phyloP scores from a whole-genome alignment of 495 filamentous ascomycete genomes.

The Aspergillus affinis region DNA sequence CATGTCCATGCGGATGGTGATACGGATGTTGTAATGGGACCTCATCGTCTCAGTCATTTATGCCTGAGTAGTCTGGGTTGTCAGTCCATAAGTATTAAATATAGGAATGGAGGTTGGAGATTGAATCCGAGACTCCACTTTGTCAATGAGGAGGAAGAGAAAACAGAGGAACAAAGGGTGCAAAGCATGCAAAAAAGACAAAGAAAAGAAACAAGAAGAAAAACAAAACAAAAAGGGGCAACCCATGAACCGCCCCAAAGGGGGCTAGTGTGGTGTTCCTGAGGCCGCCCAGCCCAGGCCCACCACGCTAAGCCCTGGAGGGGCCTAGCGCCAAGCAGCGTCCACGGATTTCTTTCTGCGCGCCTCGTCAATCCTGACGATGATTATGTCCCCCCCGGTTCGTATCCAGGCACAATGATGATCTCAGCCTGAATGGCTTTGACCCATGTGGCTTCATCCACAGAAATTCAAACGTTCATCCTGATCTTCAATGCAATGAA shows the following conservation, averaged over 20 bases:
- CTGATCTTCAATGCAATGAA: not conserved
- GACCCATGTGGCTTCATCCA: not conserved
- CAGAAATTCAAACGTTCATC: not conserved
- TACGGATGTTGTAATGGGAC: not conserved
- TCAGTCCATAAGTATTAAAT: too few species aligned
- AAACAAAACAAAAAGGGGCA: conserved; percentile 12
- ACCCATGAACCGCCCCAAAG: conserved; percentile 9
- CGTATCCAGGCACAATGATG: too few species aligned
- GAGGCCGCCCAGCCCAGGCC: conserved; percentile 2
- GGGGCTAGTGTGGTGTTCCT: conserved; percentile 13
- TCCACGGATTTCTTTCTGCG: not conserved
- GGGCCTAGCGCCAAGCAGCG: not conserved
- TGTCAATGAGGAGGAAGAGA: not conserved
- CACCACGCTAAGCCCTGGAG: not conserved
- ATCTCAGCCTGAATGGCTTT: not conserved
- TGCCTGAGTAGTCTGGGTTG: too few species aligned
- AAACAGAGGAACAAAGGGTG: too few species aligned
- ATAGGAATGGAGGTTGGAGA: too few species aligned
- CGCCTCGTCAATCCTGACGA: not conserved
- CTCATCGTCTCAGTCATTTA: conserved; percentile 3
- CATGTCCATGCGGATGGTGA: conserved; percentile 8
- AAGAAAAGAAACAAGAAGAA: not conserved
- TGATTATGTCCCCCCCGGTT: not conserved
- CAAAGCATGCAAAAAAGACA: not conserved
- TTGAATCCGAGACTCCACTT: too few species aligned